phyloP scores from a whole-genome alignment of 805 yeast species.

The Millerago galiae region DNA sequence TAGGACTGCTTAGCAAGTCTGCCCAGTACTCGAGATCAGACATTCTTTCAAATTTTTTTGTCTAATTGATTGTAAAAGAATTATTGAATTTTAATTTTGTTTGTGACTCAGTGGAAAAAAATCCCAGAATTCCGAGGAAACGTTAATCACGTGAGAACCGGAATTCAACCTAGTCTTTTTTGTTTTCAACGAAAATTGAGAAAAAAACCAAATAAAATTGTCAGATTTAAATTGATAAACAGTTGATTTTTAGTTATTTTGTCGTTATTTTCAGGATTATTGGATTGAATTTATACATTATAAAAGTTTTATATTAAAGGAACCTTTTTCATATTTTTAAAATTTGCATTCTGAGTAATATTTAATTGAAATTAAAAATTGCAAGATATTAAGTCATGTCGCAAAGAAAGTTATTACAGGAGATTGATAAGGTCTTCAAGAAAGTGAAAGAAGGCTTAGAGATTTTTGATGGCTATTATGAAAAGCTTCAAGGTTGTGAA shows the following conservation, averaged over 20 bases:
- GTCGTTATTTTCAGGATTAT: too few relatives aligned
- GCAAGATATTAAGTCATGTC: conserved; percentile 28
- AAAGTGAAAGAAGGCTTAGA: conserved; percentile 89
- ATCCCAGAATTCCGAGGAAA: background rate
- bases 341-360: background rate
- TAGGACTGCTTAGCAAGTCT: conserved; percentile 63
- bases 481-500: conserved; percentile 74
- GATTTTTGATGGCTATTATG: conserved; percentile 79
- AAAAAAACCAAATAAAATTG: background rate
- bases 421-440: conserved; percentile 88
- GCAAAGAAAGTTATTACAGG: conserved; percentile 47
- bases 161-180: too few relatives aligned
- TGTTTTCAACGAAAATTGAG: background rate
- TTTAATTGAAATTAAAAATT: background rate
- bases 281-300: too few relatives aligned
- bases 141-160: background rate
- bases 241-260: background rate
- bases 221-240: background rate
- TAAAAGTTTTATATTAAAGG: too few relatives aligned
- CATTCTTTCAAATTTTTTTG: background rate
- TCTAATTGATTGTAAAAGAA: background rate
- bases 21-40: conserved; percentile 51
- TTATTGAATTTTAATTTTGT: background rate
- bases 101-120: background rate
- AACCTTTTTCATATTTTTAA: too few relatives aligned